Evolutionary conservation across 2,329 filamentous ascomycete species (phyloP).

Genomic region (Hymenotorrendiella dingleyae): DNA sequence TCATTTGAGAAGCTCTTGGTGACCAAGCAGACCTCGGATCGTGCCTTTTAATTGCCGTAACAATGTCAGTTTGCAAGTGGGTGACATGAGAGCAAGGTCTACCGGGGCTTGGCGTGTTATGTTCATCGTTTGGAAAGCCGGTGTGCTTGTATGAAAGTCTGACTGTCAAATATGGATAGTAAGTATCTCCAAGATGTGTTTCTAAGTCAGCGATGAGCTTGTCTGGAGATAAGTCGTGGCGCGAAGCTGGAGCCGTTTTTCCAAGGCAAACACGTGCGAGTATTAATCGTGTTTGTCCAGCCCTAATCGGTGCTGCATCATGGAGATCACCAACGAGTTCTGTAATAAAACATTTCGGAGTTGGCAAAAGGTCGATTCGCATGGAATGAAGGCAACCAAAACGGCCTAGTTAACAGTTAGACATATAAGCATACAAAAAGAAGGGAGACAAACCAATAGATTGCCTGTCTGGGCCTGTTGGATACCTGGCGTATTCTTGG

Average conservation of each 20-base stretch:
- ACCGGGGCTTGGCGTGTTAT: conserved; percentile 7
- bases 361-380: conserved; percentile 23
- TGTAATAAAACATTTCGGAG: conserved; percentile 20
- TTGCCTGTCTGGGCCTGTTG: background rate
- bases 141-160: conserved; percentile 51
- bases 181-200: conserved; percentile 44
- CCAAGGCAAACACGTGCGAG: conserved; percentile 25
- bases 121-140: conserved; percentile 39
- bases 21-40: conserved; percentile 47
- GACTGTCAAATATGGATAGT: conserved; percentile 45
- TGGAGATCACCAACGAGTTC: conserved; percentile 28
- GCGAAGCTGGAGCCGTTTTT: conserved; percentile 14
- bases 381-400: conserved; percentile 28
- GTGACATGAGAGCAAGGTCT: conserved; percentile 40
- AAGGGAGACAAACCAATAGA: background rate
- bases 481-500: background rate
- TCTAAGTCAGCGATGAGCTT: conserved; percentile 55
- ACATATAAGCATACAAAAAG: too few species aligned
- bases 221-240: conserved; percentile 40
- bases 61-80: conserved; percentile 46
- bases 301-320: conserved; percentile 17
- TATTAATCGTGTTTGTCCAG: conserved; percentile 26
- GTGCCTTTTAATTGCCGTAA: conserved; percentile 44
- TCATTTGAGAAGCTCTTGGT: conserved; percentile 33
- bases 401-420: background rate